These are phyloP conservation scores for Posidonia oceanica DNA, from an alignment of 116 monocot species.

Conservation along the genomic window DNA sequence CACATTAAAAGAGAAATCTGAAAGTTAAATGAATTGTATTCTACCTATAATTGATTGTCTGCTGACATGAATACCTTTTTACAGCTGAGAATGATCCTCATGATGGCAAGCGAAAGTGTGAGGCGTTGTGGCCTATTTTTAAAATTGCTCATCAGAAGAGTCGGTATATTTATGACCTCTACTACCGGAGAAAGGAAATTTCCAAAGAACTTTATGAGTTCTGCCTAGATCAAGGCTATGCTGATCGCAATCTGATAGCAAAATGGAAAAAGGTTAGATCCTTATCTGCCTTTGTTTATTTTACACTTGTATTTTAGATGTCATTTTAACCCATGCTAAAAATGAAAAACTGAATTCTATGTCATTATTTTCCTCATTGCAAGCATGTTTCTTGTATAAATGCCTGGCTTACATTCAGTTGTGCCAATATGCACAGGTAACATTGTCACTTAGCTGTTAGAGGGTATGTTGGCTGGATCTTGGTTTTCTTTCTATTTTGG, in stretches of 20 bases:
- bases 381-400: too few species aligned
- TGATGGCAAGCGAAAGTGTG: slow-evolving; percentile 92
- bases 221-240: slow-evolving; percentile 84
- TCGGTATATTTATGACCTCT: slow-evolving; percentile 80
- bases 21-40: too few species aligned
- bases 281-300: too few species aligned
- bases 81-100: slow-evolving; percentile 94
- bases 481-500: too few species aligned
- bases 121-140: slow-evolving; percentile 86
- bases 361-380: too few species aligned
- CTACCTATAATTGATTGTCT: background rate
- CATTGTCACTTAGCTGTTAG: too few species aligned
- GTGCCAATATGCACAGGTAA: too few species aligned
- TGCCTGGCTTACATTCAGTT: too few species aligned
- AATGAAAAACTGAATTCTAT: background rate
- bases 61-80: background rate
- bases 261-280: slow-evolving; percentile 95
- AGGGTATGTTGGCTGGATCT: too few species aligned
- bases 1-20: too few species aligned
- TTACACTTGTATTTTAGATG: too few species aligned
- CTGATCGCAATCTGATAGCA: slow-evolving; percentile 84
- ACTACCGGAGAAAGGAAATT: slow-evolving; percentile 87
- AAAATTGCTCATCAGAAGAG: slow-evolving; percentile 79
- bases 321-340: too few species aligned
- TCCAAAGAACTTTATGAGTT: slow-evolving; percentile 83